These are phyloP conservation scores for Clathrospora elynae DNA, from an alignment of 2,329 filamentous ascomycete genomes.

Conservation along the genomic window DNA sequence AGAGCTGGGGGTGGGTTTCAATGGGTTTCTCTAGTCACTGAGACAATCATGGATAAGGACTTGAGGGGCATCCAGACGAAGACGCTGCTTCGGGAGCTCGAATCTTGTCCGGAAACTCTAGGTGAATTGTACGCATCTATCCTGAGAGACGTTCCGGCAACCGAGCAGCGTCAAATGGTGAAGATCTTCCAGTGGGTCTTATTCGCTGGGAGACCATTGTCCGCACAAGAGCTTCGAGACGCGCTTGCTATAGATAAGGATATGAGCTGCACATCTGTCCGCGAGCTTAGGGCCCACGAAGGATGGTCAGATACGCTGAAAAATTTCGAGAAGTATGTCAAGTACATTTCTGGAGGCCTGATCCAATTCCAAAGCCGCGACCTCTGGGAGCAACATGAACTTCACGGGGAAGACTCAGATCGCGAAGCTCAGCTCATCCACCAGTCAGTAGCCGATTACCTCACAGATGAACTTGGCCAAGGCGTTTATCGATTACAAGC, in stretches of 20 bases:
- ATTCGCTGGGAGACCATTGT: slow-evolving; percentile 12
- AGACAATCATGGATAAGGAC: slow-evolving; percentile 6
- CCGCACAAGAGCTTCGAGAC: slow-evolving; percentile 19
- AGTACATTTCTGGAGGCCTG: slow-evolving; percentile 17
- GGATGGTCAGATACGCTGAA: slow-evolving; percentile 9
- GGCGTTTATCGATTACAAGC: background rate
- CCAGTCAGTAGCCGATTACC: slow-evolving; percentile 24
- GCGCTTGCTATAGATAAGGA: slow-evolving; percentile 17
- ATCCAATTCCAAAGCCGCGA: slow-evolving; percentile 16
- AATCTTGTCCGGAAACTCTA: too few species aligned
- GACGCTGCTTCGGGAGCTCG: too few species aligned
- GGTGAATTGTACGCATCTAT: too few species aligned
- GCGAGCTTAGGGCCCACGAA: slow-evolving; percentile 7
- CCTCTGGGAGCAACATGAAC: slow-evolving; percentile 20
- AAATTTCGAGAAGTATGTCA: slow-evolving; percentile 17
- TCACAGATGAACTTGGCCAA: slow-evolving; percentile 10
- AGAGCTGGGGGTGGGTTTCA: slow-evolving; percentile 15
- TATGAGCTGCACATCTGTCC: slow-evolving; percentile 9
- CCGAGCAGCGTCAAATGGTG: slow-evolving; percentile 4
- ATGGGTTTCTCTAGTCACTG: slow-evolving; percentile 14
- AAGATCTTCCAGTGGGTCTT: slow-evolving; percentile 18
- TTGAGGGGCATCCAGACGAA: slow-evolving; percentile 3
- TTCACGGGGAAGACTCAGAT: slow-evolving; percentile 12
- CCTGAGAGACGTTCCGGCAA: background rate
- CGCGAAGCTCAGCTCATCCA: slow-evolving; percentile 24